A percentile compares a stretch with the other conserved stretches of the same genome.
Conservation (phyloP, 2,329 filamentous ascomycete species). For the Aspergillus glaucus region DNA sequence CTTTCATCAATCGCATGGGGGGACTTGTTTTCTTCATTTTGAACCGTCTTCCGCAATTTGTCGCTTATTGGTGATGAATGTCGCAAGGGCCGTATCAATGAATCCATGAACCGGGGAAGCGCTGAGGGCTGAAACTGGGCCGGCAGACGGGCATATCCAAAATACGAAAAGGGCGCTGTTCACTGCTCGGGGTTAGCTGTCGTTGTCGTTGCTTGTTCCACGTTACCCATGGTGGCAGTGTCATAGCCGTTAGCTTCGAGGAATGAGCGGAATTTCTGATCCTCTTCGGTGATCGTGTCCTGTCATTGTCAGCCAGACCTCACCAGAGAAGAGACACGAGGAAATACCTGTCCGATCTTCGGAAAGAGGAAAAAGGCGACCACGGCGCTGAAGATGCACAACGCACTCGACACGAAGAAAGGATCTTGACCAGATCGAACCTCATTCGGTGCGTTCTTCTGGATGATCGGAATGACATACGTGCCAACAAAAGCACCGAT, state of each 20-base stretch:
- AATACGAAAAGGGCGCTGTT: neutral
- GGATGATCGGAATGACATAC: constrained; percentile 70
- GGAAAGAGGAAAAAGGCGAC: constrained; percentile 65
- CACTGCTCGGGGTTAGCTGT: constrained; percentile 1
- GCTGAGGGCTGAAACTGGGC: neutral
- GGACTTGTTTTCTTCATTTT: neutral
- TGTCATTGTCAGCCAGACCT: constrained; percentile 34
- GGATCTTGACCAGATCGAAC: constrained; percentile 70
- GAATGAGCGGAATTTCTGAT: constrained; percentile 67
- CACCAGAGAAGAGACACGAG: neutral
- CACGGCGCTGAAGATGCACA: constrained; percentile 69
- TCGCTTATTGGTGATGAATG: neutral
- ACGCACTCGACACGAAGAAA: constrained; percentile 73
- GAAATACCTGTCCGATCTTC: constrained; percentile 55
- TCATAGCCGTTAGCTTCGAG: constrained; percentile 72
- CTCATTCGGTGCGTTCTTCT: constrained; percentile 48
- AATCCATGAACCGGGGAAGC: neutral
- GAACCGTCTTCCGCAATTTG: neutral
- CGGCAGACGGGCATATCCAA: neutral
- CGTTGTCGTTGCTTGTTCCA: constrained; percentile 2
- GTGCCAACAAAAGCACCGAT: constrained; percentile 72
- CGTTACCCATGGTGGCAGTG: constrained; percentile 50
- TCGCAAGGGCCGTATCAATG: neutral
- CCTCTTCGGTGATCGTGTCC: constrained; percentile 76
- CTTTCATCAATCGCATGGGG: neutral